Evolutionary conservation across 116 monocot genomes (phyloP).

Genomic region (Trichopus zeylanicus): DNA sequence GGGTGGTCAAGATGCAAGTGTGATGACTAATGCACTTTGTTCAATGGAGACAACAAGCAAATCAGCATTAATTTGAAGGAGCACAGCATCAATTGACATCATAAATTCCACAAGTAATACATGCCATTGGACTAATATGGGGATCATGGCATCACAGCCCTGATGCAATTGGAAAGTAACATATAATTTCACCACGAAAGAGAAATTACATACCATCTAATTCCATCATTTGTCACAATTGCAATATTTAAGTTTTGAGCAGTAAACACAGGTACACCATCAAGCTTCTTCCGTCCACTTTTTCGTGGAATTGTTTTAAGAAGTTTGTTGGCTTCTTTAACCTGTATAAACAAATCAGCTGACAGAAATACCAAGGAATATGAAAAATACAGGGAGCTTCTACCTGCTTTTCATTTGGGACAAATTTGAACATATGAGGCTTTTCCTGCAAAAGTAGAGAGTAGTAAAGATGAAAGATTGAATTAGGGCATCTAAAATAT

Average conservation of each 20-base stretch:
- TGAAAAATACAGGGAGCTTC: not conserved
- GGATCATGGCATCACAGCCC: not conserved
- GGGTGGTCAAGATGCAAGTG: too few relatives aligned
- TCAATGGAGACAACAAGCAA: too few relatives aligned
- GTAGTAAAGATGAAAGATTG: not conserved
- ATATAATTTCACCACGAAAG: not conserved
- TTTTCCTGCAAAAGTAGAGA: constrained; percentile 66
- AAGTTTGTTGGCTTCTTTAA: constrained; percentile 79
- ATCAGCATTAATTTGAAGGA: too few relatives aligned
- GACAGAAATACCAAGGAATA: not conserved
- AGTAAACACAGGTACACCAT: constrained; percentile 92
- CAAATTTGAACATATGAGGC: constrained; percentile 85
- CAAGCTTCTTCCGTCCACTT: constrained; percentile 48
- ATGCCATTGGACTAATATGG: too few relatives aligned
- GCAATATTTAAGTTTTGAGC: constrained; percentile 93
- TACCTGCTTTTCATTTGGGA: constrained; percentile 92
- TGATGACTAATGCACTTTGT: too few relatives aligned
- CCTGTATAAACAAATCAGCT: constrained; percentile 30
- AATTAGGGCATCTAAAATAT: not conserved
- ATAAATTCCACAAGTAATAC: too few relatives aligned
- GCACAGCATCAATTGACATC: too few relatives aligned
- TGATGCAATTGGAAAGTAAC: not conserved
- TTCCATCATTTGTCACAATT: constrained; percentile 87
- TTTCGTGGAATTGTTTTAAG: constrained; percentile 42
- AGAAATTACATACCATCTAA: constrained; percentile 60